These are phyloP conservation scores for Beauveria asiatica DNA, from an alignment of 2,329 filamentous ascomycete genomes.

Conservation along the genomic window DNA sequence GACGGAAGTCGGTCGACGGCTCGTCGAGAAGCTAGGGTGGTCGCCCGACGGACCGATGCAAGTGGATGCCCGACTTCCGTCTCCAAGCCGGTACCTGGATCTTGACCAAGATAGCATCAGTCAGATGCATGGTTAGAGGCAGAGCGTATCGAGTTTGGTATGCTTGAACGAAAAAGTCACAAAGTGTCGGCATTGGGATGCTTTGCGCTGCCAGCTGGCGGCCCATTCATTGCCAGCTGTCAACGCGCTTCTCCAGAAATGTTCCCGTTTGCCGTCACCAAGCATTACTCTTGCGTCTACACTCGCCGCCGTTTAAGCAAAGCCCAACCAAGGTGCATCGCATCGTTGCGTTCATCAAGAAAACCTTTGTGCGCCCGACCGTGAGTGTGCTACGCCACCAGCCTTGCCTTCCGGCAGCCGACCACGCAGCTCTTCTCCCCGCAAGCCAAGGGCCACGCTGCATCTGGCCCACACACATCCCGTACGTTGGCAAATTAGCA, in stretches of 20 bases:
- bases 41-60: conserved; percentile 10
- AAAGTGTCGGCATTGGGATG: not conserved
- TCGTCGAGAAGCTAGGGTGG: conserved; percentile 6
- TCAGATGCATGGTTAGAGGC: not conserved
- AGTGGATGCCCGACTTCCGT: conserved; percentile 11
- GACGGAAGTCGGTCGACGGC: conserved; percentile 11
- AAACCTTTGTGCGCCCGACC: not conserved
- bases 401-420: conserved; percentile 9
- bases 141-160: not conserved
- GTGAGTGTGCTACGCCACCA: conserved; percentile 2
- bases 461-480: conserved; percentile 1
- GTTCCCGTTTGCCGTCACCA: not conserved
- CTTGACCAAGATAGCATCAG: not conserved
- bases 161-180: not conserved
- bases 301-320: not conserved
- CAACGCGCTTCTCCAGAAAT: not conserved
- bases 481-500: not conserved
- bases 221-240: not conserved
- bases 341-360: not conserved
- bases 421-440: not conserved
- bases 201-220: not conserved
- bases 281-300: not conserved
- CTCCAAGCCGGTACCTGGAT: conserved; percentile 2
- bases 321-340: not conserved
- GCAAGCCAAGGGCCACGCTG: not conserved